A percentile compares a stretch with the other conserved stretches of the same genome.
These are phyloP conservation scores for Calvatia gigantea DNA, from an alignment of 768 basidiomycete genomes.

Conservation along the genomic window DNA sequence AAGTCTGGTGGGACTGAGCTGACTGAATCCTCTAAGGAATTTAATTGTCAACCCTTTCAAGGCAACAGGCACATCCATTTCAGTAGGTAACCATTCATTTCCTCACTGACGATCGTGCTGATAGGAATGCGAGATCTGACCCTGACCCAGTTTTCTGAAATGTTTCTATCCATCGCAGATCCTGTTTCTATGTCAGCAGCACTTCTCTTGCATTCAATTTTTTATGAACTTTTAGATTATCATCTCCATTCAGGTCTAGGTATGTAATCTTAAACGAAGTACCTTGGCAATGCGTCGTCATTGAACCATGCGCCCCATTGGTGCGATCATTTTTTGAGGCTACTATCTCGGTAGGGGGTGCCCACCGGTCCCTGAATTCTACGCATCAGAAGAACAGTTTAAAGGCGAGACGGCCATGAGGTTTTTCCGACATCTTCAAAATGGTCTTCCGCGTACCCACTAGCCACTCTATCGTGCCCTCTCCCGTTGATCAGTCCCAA, in stretches of 20 bases:
- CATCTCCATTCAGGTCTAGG: slow-evolving; percentile 4
- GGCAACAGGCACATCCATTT: slow-evolving; percentile 6
- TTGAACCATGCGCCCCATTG: slow-evolving; percentile 1
- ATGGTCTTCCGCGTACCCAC: slow-evolving; percentile 67
- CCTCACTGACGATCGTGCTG: background rate
- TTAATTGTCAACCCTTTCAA: background rate
- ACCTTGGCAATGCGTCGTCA: slow-evolving; percentile 6
- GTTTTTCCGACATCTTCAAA: slow-evolving; percentile 30
- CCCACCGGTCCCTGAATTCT: slow-evolving; percentile 7
- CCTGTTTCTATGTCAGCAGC: slow-evolving; percentile 4
- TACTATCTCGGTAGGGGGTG: slow-evolving; percentile 1
- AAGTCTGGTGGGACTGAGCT: too few species aligned
- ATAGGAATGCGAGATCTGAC: slow-evolving; percentile 8
- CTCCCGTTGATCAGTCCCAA: slow-evolving; percentile 43
- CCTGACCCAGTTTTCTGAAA: slow-evolving; percentile 5
- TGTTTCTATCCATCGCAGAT: slow-evolving; percentile 1
- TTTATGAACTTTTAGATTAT: background rate
- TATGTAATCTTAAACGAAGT: background rate
- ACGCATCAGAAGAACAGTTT: slow-evolving; percentile 28
- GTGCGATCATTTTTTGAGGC: slow-evolving; percentile 4
- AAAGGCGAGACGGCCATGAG: slow-evolving; percentile 32
- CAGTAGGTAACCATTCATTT: slow-evolving; percentile 9
- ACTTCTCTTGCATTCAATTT: slow-evolving; percentile 2
- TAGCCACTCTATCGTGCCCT: slow-evolving; percentile 55
- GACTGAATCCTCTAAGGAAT: background rate